Conservation (phyloP, 164 flowering plant genomes). For the Kalanchoe fedtschenkoi region DNA sequence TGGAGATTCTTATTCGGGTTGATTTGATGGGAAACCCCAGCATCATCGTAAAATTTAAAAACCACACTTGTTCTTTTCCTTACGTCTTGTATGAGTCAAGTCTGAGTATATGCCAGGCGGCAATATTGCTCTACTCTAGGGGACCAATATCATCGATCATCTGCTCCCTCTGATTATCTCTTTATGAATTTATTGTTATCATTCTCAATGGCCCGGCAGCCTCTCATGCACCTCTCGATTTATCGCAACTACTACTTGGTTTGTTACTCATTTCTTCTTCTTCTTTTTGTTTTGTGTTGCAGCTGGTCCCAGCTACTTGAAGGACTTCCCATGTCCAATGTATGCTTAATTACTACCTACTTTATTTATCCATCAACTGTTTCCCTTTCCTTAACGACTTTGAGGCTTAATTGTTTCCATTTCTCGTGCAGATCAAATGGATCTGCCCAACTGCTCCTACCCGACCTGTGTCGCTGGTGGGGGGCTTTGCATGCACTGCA, state of each 20-base stretch:
- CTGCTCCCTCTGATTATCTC: conserved; percentile 2
- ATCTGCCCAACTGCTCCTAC: conserved; percentile 82
- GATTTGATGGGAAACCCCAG: conserved; percentile 17
- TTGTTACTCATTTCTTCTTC: conserved; percentile 6
- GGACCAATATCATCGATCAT: neutral
- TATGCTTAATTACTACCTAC: conserved; percentile 15
- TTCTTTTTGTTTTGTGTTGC: conserved; percentile 21
- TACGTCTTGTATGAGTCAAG: neutral
- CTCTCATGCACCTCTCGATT: no score
- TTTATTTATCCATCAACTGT: neutral
- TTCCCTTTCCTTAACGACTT: no score
- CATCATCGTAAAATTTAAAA: conserved; percentile 10
- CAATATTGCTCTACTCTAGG: neutral
- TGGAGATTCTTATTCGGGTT: conserved; percentile 25
- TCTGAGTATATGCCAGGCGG: conserved; percentile 2
- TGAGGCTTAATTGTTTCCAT: neutral
- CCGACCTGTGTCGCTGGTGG: conserved; percentile 54
- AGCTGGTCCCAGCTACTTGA: conserved; percentile 66
- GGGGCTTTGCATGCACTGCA: conserved; percentile 67
- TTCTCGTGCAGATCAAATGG: conserved; percentile 52
- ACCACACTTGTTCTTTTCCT: conserved; percentile 2
- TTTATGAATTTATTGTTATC: neutral
- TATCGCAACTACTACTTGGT: no score
- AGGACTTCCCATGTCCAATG: conserved; percentile 62
- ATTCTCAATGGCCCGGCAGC: no score